Evolutionary conservation across 371 early-diverging fungal genomes (phyloP).

Genomic region (Actinomucor elegans): DNA sequence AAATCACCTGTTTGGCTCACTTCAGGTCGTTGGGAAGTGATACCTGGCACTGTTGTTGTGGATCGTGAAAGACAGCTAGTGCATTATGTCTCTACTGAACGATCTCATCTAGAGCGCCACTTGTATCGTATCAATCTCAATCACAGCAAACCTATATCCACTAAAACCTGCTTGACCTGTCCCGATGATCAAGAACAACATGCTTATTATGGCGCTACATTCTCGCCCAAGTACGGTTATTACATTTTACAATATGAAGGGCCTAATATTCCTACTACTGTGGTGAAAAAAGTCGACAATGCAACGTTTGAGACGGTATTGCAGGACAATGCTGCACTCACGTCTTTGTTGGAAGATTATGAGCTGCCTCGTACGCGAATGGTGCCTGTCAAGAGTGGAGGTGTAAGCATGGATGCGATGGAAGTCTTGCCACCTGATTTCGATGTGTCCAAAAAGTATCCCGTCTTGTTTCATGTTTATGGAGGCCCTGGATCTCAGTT

Average conservation of each 20-base stretch:
- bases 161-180: constrained; percentile 35
- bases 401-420: constrained; percentile 62
- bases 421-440: constrained; percentile 82
- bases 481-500: constrained; percentile 91
- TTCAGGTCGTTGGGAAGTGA: constrained; percentile 81
- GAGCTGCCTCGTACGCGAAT: constrained; percentile 61
- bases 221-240: constrained; percentile 73
- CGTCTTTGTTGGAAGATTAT: constrained; percentile 33
- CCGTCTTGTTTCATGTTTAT: constrained; percentile 85
- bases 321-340: constrained; percentile 54
- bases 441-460: constrained; percentile 67
- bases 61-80: constrained; percentile 53
- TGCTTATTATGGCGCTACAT: constrained; percentile 70
- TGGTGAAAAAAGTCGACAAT: constrained; percentile 53
- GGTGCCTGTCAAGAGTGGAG: constrained; percentile 53
- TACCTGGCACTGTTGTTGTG: constrained; percentile 57
- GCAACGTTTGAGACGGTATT: constrained; percentile 51
- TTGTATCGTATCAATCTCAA: constrained; percentile 50
- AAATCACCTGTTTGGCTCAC: constrained; percentile 70
- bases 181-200: constrained; percentile 22
- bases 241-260: constrained; percentile 77
- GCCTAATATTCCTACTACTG: constrained; percentile 82
- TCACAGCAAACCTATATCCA: constrained; percentile 8
- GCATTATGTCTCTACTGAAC: constrained; percentile 68
- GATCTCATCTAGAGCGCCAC: constrained; percentile 74